A percentile compares a stretch with the other conserved stretches of the same genome.
phyloP scores from a whole-genome alignment of 2,329 filamentous ascomycete species.

The Sclerotinia minor region DNA sequence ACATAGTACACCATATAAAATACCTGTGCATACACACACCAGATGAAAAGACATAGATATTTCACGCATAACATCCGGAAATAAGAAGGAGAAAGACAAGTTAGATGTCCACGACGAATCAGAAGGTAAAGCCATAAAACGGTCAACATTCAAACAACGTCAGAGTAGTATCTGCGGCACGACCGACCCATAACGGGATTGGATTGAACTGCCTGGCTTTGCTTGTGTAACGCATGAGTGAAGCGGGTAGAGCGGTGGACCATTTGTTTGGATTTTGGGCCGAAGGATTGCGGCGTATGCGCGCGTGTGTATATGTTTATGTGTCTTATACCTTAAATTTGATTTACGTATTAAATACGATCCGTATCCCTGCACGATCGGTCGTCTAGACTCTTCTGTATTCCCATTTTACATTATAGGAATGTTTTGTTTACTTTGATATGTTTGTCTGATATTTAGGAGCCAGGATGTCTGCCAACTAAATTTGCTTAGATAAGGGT shows the following conservation, averaged over 20 bases:
- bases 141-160: not conserved
- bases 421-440: too few species aligned
- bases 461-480: too few species aligned
- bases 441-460: too few species aligned
- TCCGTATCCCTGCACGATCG: too few species aligned
- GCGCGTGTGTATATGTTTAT: too few species aligned
- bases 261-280: not conserved
- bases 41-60: too few species aligned
- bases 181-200: not conserved
- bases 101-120: not conserved
- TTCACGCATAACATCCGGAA: not conserved
- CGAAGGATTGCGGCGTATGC: not conserved
- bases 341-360: too few species aligned
- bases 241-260: not conserved
- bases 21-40: not conserved
- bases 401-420: too few species aligned
- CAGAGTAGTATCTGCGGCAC: slow-evolving; percentile 7
- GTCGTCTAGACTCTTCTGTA: too few species aligned
- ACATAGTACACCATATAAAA: not conserved
- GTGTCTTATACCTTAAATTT: not conserved
- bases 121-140: too few species aligned
- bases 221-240: not conserved
- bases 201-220: not conserved
- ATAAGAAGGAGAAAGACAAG: not conserved
- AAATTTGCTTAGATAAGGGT: too few species aligned